Percentiles rank a stretch among this genome's conserved stretches.
Conservation (phyloP, 805 yeast genomes). For the Kuraishia ogatae region DNA sequence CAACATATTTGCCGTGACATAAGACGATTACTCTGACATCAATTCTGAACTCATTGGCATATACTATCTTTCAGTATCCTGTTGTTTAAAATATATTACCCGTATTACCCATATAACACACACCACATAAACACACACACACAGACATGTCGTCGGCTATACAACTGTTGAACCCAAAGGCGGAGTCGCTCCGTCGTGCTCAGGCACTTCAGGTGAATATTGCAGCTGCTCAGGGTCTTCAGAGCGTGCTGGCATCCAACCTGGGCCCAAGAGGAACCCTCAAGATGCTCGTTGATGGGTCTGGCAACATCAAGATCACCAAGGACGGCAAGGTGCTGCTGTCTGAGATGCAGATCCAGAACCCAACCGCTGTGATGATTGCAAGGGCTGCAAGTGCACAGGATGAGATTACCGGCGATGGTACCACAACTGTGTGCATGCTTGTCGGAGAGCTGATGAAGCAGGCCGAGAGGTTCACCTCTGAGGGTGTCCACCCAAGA, state of each 20-base stretch:
- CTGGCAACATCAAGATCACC: constrained; percentile 90
- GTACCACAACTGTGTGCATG: constrained; percentile 92
- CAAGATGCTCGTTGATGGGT: constrained; percentile 94
- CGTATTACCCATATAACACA: too few species aligned
- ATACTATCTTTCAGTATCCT: too few species aligned
- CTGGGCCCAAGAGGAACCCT: constrained; percentile 96
- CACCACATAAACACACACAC: too few species aligned
- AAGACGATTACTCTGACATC: too few species aligned
- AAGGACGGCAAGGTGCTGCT: constrained; percentile 94
- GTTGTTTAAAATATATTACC: too few species aligned
- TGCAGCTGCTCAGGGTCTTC: constrained; percentile 94
- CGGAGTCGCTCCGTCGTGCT: constrained; percentile 90
- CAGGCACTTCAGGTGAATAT: constrained; percentile 95
- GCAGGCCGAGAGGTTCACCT: constrained; percentile 86
- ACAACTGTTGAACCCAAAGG: constrained; percentile 92
- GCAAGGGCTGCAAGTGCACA: constrained; percentile 98
- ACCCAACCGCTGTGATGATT: constrained; percentile 83
- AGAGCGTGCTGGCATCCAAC: constrained; percentile 83
- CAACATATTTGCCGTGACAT: neutral
- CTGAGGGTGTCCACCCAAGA: constrained; percentile 95
- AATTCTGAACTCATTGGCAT: too few species aligned
- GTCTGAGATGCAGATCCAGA: constrained; percentile 94
- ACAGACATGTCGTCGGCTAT: constrained; percentile 58
- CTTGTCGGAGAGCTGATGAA: constrained; percentile 90
- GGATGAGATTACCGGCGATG: constrained; percentile 99